Conservation (phyloP, 176 grass and related monocot genomes). For the Neostapfia colusana region DNA sequence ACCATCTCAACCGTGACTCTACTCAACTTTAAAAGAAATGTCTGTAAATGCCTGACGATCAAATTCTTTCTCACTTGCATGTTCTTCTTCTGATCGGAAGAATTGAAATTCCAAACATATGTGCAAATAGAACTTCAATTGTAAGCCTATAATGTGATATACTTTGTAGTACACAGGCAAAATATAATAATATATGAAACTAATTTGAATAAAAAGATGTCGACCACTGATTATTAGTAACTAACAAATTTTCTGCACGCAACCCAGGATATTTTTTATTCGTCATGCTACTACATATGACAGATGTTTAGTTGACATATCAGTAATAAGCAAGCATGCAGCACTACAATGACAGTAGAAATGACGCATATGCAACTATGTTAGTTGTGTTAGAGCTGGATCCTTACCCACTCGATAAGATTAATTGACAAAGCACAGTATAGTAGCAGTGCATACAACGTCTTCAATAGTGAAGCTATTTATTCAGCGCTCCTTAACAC, state of each 20-base stretch:
- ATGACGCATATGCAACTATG: not conserved
- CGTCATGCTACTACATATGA: not conserved
- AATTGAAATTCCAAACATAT: not conserved
- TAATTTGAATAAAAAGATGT: not conserved
- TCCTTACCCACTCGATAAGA: slow-evolving; percentile 15
- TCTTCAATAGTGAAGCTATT: slow-evolving; percentile 18
- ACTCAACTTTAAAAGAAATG: too few species aligned
- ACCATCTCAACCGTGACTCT: too few species aligned
- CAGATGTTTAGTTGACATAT: not conserved
- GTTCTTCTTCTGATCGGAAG: not conserved
- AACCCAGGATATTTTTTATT: not conserved
- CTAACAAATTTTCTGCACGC: not conserved
- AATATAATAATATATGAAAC: not conserved
- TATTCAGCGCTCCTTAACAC: slow-evolving; percentile 18
- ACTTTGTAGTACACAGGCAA: not conserved
- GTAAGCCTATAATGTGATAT: not conserved
- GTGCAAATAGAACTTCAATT: not conserved
- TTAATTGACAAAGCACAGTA: slow-evolving; percentile 28
- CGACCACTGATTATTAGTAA: not conserved
- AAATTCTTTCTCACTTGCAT: not conserved
- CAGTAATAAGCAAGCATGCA: not conserved
- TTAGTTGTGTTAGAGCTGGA: slow-evolving; percentile 1
- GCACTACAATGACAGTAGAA: not conserved
- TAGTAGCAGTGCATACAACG: slow-evolving; percentile 28
- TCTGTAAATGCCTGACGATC: not conserved